A percentile compares a stretch with the other conserved stretches of the same genome.
phyloP scores from a whole-genome alignment of 805 yeast species.

The Starmerella floris region DNA sequence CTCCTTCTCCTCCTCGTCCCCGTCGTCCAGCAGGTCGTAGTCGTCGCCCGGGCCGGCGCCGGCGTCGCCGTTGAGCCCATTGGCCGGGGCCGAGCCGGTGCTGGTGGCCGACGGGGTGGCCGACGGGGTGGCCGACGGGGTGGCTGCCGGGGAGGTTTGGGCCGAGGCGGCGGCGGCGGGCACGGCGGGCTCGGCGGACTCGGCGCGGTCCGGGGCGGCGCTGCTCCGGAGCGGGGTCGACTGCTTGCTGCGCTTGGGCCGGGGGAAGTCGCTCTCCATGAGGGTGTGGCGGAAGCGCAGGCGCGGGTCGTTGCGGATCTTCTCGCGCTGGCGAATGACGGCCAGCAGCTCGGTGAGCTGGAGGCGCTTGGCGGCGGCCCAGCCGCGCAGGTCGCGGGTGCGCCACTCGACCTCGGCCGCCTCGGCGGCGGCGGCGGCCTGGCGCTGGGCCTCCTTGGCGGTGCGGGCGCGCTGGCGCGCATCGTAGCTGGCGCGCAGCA shows the following conservation, averaged over 20 bases:
- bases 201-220: background rate
- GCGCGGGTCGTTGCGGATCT: constrained; percentile 57
- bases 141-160: background rate
- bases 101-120: background rate
- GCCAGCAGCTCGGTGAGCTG: constrained; percentile 48
- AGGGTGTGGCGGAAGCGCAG: constrained; percentile 12
- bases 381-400: constrained; percentile 51
- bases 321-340: constrained; percentile 50
- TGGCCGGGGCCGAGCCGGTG: constrained; percentile 53
- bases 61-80: constrained; percentile 90
- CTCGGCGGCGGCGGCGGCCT: constrained; percentile 46
- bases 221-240: background rate
- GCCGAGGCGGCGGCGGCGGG: background rate
- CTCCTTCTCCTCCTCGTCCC: constrained; percentile 58
- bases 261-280: background rate
- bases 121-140: background rate
- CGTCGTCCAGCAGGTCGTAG: constrained; percentile 20
- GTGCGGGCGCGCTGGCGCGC: constrained; percentile 73
- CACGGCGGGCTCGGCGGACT: background rate
- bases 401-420: constrained; percentile 68
- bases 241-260: background rate
- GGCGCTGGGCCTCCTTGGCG: constrained; percentile 56
- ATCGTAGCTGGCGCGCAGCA: constrained; percentile 75
- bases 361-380: constrained; percentile 62
- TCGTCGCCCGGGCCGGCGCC: constrained; percentile 93